A percentile compares a stretch with the other conserved stretches of the same genome.
These are phyloP conservation scores for Aspergillaceae sp. DNA, from an alignment of 2,329 filamentous ascomycete species.

Conservation along the genomic window DNA sequence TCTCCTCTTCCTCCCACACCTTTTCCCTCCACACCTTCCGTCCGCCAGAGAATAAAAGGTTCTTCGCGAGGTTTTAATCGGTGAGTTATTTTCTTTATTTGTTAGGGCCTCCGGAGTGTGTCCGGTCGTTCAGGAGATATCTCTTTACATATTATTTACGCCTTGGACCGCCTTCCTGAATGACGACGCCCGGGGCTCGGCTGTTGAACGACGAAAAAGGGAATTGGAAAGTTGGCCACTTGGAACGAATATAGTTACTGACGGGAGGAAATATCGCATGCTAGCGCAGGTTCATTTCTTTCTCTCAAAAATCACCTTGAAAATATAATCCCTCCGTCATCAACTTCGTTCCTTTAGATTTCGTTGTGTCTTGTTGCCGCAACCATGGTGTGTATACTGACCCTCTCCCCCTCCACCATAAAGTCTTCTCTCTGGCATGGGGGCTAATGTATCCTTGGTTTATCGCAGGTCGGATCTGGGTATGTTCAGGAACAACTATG, in stretches of 20 bases:
- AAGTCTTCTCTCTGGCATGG: too few relatives aligned
- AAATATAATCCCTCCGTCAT: neutral
- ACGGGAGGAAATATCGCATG: neutral
- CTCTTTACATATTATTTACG: neutral
- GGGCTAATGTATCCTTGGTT: constrained; percentile 6
- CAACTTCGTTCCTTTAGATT: constrained; percentile 1
- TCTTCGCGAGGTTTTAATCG: neutral
- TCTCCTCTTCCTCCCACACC: constrained; percentile 13
- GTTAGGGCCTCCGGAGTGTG: too few relatives aligned
- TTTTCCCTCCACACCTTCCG: constrained; percentile 5
- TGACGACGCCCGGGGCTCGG: neutral
- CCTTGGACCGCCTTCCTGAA: too few relatives aligned
- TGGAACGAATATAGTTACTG: neutral
- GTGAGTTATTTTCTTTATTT: neutral
- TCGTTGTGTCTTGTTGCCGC: neutral
- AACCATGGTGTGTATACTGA: too few relatives aligned
- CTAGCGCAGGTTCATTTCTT: neutral
- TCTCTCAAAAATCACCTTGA: neutral
- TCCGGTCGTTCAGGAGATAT: neutral
- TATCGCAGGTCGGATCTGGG: constrained; percentile 28
- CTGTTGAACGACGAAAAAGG: constrained; percentile 3
- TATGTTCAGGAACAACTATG: constrained; percentile 11
- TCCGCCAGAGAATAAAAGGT: neutral
- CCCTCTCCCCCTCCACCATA: too few relatives aligned
- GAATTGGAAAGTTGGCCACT: neutral